Evolutionary conservation across 495 filamentous ascomycete species (phyloP).

Genomic region (Chaetomium cochliodes): DNA sequence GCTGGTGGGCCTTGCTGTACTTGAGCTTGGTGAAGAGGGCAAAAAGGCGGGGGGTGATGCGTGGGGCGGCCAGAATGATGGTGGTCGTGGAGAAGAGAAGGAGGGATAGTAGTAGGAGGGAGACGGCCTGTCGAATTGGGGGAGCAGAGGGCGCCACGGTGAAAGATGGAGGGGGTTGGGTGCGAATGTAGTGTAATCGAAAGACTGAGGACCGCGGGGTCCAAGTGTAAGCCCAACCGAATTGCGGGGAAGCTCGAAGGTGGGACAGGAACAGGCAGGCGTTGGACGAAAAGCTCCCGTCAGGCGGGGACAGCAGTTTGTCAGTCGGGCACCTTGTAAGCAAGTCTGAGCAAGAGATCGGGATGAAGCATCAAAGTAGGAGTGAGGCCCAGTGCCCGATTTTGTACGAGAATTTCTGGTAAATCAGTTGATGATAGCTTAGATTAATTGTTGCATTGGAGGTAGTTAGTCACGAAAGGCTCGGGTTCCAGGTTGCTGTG

Average conservation of each 20-base stretch:
- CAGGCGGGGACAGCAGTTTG: not conserved
- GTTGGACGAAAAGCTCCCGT: not conserved
- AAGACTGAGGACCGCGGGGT: constrained; percentile 13
- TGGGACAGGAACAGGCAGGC: not conserved
- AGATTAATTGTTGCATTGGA: not conserved
- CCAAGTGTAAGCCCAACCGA: not conserved
- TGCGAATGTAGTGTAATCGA: too few species aligned
- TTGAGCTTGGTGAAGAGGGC: constrained; percentile 58
- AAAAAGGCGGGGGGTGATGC: constrained; percentile 62
- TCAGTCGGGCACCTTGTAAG: not conserved
- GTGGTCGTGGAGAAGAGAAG: constrained; percentile 59
- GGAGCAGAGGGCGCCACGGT: constrained; percentile 46
- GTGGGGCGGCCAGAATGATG: constrained; percentile 76
- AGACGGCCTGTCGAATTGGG: constrained; percentile 40
- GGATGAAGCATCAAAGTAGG: not conserved
- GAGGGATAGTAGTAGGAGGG: constrained; percentile 54
- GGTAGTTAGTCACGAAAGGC: not conserved
- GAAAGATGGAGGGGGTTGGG: constrained; percentile 18
- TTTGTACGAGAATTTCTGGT: too few species aligned
- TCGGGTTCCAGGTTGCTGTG: not conserved
- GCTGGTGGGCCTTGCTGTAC: constrained; percentile 24
- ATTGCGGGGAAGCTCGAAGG: constrained; percentile 7
- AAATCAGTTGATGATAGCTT: not conserved
- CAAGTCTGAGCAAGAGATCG: not conserved
- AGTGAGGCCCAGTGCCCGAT: too few species aligned